phyloP scores from a whole-genome alignment of 768 basidiomycete genomes.

The Kwoniella mangroviensis region DNA sequence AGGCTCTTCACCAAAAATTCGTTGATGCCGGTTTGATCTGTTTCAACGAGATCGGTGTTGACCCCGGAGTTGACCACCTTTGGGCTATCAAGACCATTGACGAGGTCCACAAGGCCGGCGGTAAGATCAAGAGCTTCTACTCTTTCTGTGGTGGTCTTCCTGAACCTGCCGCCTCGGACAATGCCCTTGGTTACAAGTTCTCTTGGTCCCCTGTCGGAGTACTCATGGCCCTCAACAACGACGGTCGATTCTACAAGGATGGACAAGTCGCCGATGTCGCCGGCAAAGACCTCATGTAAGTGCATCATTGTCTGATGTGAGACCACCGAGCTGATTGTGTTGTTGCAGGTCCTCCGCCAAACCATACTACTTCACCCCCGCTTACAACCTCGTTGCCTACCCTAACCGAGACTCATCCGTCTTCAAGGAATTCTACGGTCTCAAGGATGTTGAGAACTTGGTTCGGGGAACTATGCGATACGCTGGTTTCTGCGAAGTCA shows the following conservation, averaged over 20 bases:
- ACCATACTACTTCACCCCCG: constrained; percentile 93
- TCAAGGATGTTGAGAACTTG: constrained; percentile 90
- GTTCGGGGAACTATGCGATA: constrained; percentile 85
- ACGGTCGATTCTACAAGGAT: constrained; percentile 75
- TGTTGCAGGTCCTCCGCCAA: constrained; percentile 66
- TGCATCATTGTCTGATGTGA: not conserved
- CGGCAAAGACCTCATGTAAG: constrained; percentile 82
- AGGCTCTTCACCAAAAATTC: constrained; percentile 76
- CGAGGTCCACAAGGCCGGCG: constrained; percentile 91
- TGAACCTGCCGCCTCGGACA: constrained; percentile 73
- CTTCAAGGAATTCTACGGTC: constrained; percentile 88
- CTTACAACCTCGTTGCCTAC: constrained; percentile 94
- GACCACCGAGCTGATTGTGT: constrained; percentile 14
- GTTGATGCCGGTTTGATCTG: constrained; percentile 89
- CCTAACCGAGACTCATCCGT: constrained; percentile 93
- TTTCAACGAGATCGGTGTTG: constrained; percentile 96
- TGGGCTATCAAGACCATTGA: constrained; percentile 62
- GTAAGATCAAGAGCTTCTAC: constrained; percentile 73
- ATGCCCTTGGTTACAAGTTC: constrained; percentile 98
- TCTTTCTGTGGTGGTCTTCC: constrained; percentile 94
- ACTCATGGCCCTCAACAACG: constrained; percentile 90
- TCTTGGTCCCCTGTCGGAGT: constrained; percentile 98
- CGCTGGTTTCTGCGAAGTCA: constrained; percentile 95
- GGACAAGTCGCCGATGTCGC: constrained; percentile 70
- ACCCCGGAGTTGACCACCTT: constrained; percentile 53